phyloP scores from a whole-genome alignment of 164 flowering plant species.

The Vitis riparia region DNA sequence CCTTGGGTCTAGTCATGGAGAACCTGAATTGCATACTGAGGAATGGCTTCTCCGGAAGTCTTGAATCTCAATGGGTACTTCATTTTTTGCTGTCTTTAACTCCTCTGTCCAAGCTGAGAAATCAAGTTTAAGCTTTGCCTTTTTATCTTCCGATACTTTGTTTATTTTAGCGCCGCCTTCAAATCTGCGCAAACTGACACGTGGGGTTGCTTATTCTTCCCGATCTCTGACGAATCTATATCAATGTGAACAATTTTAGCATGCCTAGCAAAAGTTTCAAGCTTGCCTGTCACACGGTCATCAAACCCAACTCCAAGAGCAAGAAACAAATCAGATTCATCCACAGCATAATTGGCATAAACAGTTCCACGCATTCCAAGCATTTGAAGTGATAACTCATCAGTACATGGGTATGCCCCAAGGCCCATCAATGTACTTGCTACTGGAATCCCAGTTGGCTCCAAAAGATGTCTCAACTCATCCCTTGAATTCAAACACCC shows the following conservation, averaged over 20 bases:
- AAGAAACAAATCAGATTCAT: constrained; percentile 56
- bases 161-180: constrained; percentile 49
- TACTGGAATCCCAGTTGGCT: constrained; percentile 66
- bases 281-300: constrained; percentile 71
- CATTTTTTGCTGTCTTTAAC: constrained; percentile 46
- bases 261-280: constrained; percentile 71
- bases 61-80: constrained; percentile 51
- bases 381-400: constrained; percentile 56
- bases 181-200: constrained; percentile 64
- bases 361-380: constrained; percentile 84
- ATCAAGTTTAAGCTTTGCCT: constrained; percentile 30
- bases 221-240: constrained; percentile 71
- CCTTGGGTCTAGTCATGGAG: constrained; percentile 55
- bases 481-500: constrained; percentile 68
- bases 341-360: constrained; percentile 70
- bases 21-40: constrained; percentile 56
- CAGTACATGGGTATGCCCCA: constrained; percentile 41
- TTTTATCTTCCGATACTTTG: constrained; percentile 33
- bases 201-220: constrained; percentile 77
- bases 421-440: constrained; percentile 79
- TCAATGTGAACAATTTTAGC: constrained; percentile 78
- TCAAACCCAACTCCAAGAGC: constrained; percentile 78
- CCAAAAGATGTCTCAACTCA: constrained; percentile 55
- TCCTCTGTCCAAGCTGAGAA: constrained; percentile 61
- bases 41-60: constrained; percentile 64